A percentile compares a stretch with the other conserved stretches of the same genome.
Conservation (phyloP, 2,329 filamentous ascomycete genomes). For the Colletotrichum endophyticum region DNA sequence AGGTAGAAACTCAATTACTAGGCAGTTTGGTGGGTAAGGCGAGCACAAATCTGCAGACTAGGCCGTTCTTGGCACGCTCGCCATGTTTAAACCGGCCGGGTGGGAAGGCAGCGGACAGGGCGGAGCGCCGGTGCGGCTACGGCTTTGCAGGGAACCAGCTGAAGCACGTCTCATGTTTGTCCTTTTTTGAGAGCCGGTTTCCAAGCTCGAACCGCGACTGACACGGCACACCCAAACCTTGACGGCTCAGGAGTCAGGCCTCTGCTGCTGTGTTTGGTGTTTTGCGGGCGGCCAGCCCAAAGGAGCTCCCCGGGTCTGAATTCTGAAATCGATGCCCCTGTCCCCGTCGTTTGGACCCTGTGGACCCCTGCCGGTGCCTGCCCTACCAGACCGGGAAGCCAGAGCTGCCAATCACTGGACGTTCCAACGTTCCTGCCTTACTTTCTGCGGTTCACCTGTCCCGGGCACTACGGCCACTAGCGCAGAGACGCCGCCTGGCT, state of each 20-base stretch:
- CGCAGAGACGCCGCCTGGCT: not conserved
- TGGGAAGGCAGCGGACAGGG: conserved; percentile 3
- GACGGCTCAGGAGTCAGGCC: not conserved
- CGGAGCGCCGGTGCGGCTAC: conserved; percentile 12
- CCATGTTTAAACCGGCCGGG: conserved; percentile 8
- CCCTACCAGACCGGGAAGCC: not conserved
- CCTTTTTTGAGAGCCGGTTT: not conserved
- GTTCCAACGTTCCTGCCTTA: not conserved
- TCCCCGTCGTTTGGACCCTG: not conserved
- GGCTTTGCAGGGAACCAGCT: not conserved
- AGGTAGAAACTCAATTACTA: conserved; percentile 7
- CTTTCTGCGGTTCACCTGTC: not conserved
- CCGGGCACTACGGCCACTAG: not conserved
- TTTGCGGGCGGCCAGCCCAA: not conserved
- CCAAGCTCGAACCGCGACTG: not conserved
- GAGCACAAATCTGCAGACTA: not conserved
- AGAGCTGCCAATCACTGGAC: not conserved
- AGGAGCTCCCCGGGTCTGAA: not conserved
- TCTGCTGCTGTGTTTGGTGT: not conserved
- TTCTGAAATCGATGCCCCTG: not conserved
- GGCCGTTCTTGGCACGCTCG: not conserved
- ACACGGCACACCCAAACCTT: not conserved
- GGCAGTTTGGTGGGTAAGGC: conserved; percentile 4
- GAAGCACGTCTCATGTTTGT: not conserved
- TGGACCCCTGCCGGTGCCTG: not conserved